A percentile compares a stretch with the other conserved stretches of the same genome.
Evolutionary conservation across 208 protist species (phyloP).

Genomic region (Leishmania turanica): DNA sequence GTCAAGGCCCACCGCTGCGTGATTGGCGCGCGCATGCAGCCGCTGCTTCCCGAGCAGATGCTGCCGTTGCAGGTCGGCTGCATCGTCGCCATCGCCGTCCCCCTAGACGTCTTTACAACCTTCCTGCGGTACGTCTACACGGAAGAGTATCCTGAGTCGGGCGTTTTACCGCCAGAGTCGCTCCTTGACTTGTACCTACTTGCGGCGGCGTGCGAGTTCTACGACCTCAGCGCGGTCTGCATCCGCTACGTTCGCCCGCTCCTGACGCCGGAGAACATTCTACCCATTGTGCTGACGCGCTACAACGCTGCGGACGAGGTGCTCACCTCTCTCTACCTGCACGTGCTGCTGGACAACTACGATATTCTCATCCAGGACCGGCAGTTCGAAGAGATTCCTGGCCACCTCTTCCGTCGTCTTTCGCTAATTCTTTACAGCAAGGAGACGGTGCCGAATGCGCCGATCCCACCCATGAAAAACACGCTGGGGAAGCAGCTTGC

Average conservation of each 20-base stretch:
- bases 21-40: conserved; percentile 80
- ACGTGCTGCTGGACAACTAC: conserved; percentile 84
- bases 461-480: conserved; percentile 70
- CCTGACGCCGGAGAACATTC: conserved; percentile 82
- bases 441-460: conserved; percentile 67
- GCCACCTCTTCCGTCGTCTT: conserved; percentile 88
- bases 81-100: conserved; percentile 78
- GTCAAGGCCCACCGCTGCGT: conserved; percentile 90
- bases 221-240: conserved; percentile 75
- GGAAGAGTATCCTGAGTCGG: conserved; percentile 82
- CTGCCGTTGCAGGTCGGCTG: conserved; percentile 78
- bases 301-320: conserved; percentile 88
- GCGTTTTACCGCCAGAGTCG: conserved; percentile 69
- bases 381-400: conserved; percentile 90
- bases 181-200: conserved; percentile 88
- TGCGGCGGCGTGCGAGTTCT: conserved; percentile 78
- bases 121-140: conserved; percentile 91
- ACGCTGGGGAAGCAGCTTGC: conserved; percentile 80
- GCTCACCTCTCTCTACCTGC: conserved; percentile 82
- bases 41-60: conserved; percentile 77
- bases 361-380: conserved; percentile 85
- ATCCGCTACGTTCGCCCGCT: conserved; percentile 74
- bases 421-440: conserved; percentile 77
- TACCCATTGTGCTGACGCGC: conserved; percentile 82
- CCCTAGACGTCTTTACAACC: conserved; percentile 77